Conservation (phyloP, 1,139 yeast species). For the Hansenula lynferdii region DNA sequence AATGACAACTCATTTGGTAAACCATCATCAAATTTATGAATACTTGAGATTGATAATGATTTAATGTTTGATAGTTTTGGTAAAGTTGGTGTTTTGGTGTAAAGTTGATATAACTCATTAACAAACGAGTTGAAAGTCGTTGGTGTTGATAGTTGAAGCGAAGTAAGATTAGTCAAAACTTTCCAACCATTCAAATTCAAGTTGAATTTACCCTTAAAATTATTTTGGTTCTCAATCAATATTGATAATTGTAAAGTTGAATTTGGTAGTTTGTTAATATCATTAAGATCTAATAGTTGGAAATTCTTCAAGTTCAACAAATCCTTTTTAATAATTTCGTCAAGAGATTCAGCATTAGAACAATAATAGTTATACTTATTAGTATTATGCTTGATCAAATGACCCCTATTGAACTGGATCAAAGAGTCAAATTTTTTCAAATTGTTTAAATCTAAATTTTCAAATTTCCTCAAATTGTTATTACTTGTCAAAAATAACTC, state of each 20-base stretch:
- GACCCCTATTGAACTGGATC: constrained; percentile 19
- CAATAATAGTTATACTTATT: constrained; percentile 19
- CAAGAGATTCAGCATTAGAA: constrained; percentile 10
- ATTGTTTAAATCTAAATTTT: constrained; percentile 22
- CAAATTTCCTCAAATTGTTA: constrained; percentile 19
- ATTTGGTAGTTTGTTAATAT: constrained; percentile 18
- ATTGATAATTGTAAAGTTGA: constrained; percentile 17
- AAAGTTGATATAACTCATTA: constrained; percentile 7
- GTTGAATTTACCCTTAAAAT: constrained; percentile 8
- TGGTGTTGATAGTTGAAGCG: constrained; percentile 18
- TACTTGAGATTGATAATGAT: constrained; percentile 19
- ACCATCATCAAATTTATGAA: constrained; percentile 9
- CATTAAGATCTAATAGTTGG: constrained; percentile 20
- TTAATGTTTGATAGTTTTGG: constrained; percentile 10
- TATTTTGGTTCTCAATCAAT: constrained; percentile 18
- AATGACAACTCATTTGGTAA: constrained; percentile 14
- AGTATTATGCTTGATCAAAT: constrained; percentile 19
- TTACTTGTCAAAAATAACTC: constrained; percentile 22
- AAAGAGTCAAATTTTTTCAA: constrained; percentile 23
- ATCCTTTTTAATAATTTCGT: constrained; percentile 15
- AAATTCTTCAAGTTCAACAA: constrained; percentile 18
- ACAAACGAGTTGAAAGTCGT: constrained; percentile 16
- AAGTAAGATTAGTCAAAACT: constrained; percentile 13
- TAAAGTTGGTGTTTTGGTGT: not conserved
- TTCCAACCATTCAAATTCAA: constrained; percentile 12